A percentile compares a stretch with the other conserved stretches of the same genome.
phyloP scores from a whole-genome alignment of 148 eudicot genomes.

The Spergularia bocconei region DNA sequence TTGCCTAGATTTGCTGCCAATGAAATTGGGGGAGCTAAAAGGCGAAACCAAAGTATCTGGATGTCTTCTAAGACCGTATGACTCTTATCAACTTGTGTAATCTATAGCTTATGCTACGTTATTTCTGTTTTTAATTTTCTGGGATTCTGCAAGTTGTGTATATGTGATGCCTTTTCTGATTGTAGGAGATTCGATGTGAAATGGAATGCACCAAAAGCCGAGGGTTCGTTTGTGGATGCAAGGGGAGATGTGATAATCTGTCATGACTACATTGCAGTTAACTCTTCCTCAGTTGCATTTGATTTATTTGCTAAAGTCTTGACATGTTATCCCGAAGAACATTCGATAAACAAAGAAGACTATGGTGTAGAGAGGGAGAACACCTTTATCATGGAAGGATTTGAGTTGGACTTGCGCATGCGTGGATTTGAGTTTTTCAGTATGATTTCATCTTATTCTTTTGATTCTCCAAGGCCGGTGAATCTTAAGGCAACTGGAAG shows the following conservation, averaged over 20 bases:
- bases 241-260: conserved; percentile 97
- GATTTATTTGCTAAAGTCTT: conserved; percentile 70
- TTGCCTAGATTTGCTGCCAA: conserved; percentile 62
- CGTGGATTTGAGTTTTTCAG: conserved; percentile 92
- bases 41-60: conserved; percentile 99
- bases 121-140: conserved; percentile 3
- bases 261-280: conserved; percentile 71
- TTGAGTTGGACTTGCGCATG: conserved; percentile 91
- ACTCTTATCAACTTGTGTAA: conserved; percentile 12
- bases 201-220: conserved; percentile 98
- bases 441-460: conserved; percentile 71
- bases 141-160: neutral
- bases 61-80: conserved; percentile 87
- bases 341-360: conserved; percentile 43
- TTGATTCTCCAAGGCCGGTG: conserved; percentile 84
- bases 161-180: conserved; percentile 11
- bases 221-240: conserved; percentile 94
- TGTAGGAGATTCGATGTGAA: conserved; percentile 96
- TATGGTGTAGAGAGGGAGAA: conserved; percentile 38
- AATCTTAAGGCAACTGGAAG: conserved; percentile 94
- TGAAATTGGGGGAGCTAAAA: conserved; percentile 72
- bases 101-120: neutral
- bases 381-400: conserved; percentile 74
- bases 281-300: conserved; percentile 89
- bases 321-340: conserved; percentile 60